Conservation (phyloP, 441 rosid genomes). For the Mallotus japonicus region DNA sequence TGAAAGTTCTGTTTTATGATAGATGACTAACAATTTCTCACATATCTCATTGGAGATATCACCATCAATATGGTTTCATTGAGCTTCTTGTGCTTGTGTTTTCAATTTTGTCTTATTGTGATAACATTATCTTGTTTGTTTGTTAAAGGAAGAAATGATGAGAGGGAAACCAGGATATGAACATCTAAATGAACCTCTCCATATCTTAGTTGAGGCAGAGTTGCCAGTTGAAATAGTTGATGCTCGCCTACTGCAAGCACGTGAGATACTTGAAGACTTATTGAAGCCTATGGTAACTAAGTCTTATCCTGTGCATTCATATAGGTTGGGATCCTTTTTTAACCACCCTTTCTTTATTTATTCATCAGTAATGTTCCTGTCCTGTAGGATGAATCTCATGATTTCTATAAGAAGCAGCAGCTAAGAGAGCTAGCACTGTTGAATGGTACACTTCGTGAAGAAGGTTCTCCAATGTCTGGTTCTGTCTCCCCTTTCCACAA, state of each 20-base stretch:
- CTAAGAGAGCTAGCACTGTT: constrained; percentile 91
- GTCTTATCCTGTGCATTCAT: constrained; percentile 13
- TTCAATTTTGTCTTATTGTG: background rate
- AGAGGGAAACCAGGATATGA: constrained; percentile 99
- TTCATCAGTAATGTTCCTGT: background rate
- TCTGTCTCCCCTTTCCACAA: constrained; percentile 85
- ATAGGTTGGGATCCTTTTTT: background rate
- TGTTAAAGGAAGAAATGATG: constrained; percentile 88
- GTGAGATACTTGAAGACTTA: constrained; percentile 88
- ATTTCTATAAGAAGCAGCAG: constrained; percentile 95
- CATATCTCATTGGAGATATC: background rate
- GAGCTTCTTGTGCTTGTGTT: background rate
- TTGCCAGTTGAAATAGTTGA: constrained; percentile 88
- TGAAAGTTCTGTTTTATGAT: background rate
- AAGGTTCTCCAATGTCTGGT: constrained; percentile 95
- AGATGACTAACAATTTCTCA: background rate
- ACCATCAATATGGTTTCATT: background rate
- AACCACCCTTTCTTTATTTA: no score
- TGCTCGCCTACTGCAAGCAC: constrained; percentile 90
- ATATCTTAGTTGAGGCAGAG: constrained; percentile 93
- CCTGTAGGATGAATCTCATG: constrained; percentile 84
- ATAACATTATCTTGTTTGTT: constrained; percentile 20
- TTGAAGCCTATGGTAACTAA: constrained; percentile 76
- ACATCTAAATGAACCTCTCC: constrained; percentile 95
- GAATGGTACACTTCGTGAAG: constrained; percentile 89